Percentiles rank a stretch among this genome's conserved stretches.
These are phyloP conservation scores for Candida buenavistaensis DNA, from an alignment of 1,139 yeast genomes.

Conservation along the genomic window DNA sequence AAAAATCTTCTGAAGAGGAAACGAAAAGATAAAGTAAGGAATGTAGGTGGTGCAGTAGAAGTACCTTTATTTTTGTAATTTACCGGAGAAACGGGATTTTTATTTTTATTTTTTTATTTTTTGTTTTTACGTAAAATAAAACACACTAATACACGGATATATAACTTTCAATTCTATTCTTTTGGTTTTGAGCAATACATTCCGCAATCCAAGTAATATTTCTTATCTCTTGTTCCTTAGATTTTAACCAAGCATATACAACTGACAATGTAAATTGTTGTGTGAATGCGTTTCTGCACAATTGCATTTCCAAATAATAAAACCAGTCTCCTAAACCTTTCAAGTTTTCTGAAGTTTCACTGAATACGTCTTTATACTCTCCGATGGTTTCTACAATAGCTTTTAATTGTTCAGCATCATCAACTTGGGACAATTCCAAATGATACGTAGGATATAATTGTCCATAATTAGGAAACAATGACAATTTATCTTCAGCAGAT, in stretches of 20 bases:
- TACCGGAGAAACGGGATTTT: not conserved
- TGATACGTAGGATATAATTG: conserved; percentile 76
- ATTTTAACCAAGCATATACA: conserved; percentile 94
- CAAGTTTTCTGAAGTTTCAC: conserved; percentile 46
- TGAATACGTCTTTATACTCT: conserved; percentile 71
- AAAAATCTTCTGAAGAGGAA: conserved; percentile 6
- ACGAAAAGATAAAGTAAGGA: conserved; percentile 17
- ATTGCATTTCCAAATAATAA: conserved; percentile 86
- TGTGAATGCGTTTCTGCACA: conserved; percentile 90
- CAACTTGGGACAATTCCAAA: conserved; percentile 67
- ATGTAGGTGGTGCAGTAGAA: conserved; percentile 42
- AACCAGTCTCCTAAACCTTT: conserved; percentile 88
- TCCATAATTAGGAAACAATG: conserved; percentile 80
- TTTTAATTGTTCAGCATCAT: conserved; percentile 84
- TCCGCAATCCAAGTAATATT: conserved; percentile 99
- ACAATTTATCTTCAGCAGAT: conserved; percentile 63
- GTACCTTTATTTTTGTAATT: conserved; percentile 37
- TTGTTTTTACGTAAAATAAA: too few species aligned
- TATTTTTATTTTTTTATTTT: too few species aligned
- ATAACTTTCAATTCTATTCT: conserved; percentile 76
- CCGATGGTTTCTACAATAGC: conserved; percentile 70
- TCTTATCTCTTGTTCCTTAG: conserved; percentile 94
- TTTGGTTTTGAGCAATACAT: conserved; percentile 88
- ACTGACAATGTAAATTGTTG: conserved; percentile 93
- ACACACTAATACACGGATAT: conserved; percentile 60